These are phyloP conservation scores for Cercospora sp. DNA, from an alignment of 2,329 filamentous ascomycete genomes.

Conservation along the genomic window DNA sequence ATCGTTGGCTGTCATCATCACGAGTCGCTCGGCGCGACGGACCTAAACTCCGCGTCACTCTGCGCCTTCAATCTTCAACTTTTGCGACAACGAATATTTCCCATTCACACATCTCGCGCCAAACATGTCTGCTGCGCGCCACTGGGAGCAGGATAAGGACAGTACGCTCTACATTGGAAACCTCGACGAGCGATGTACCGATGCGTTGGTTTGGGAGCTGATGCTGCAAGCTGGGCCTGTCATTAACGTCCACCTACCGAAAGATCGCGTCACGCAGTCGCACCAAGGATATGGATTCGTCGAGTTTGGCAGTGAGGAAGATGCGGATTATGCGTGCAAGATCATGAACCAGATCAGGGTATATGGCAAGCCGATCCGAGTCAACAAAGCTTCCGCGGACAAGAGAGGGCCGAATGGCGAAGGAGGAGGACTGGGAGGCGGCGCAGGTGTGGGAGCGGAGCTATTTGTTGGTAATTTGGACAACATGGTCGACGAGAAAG, in stretches of 20 bases:
- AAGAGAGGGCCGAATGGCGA: conserved; percentile 85
- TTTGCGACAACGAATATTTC: conserved; percentile 1
- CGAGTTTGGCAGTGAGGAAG: conserved; percentile 92
- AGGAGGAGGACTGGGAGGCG: conserved; percentile 81
- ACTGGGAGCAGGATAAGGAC: conserved; percentile 94
- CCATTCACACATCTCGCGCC: conserved; percentile 17
- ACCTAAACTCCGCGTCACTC: background rate
- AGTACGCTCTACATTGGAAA: conserved; percentile 98
- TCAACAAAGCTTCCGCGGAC: conserved; percentile 92
- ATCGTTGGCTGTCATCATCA: background rate
- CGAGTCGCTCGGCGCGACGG: background rate
- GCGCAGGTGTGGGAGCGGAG: conserved; percentile 86
- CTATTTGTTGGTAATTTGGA: conserved; percentile 96
- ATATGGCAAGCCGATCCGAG: conserved; percentile 90
- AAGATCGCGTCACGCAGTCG: conserved; percentile 93
- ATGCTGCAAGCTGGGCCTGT: conserved; percentile 98
- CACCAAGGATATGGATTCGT: conserved; percentile 99
- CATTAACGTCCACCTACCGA: conserved; percentile 95
- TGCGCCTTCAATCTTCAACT: conserved; percentile 8
- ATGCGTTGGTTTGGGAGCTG: conserved; percentile 91
- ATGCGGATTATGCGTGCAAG: conserved; percentile 93
- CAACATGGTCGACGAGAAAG: conserved; percentile 90
- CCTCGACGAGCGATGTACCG: conserved; percentile 92
- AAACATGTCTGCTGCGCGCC: conserved; percentile 69
- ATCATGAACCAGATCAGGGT: conserved; percentile 96